Evolutionary conservation across 257 asterid species (phyloP).

Genomic region (Solanum tarijense): DNA sequence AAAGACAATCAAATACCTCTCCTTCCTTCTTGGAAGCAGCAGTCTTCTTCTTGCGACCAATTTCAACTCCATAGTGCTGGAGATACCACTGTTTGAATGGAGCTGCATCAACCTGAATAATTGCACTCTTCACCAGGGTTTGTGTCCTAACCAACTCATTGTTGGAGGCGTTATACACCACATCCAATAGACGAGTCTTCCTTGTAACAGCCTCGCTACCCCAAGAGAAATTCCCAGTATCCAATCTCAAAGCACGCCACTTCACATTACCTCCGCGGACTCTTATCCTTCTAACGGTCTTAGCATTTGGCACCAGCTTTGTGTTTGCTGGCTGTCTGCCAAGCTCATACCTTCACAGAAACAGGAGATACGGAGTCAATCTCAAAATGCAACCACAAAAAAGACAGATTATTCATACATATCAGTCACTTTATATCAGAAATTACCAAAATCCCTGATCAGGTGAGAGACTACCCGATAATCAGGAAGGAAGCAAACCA

Average conservation of each 20-base stretch:
- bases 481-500: not conserved
- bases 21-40: slow-evolving; percentile 28
- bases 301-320: slow-evolving; percentile 21
- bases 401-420: not conserved
- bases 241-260: slow-evolving; percentile 50
- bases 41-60: slow-evolving; percentile 32
- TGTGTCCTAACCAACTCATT: slow-evolving; percentile 38
- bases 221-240: slow-evolving; percentile 47
- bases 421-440: not conserved
- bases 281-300: slow-evolving; percentile 25
- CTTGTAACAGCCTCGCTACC: slow-evolving; percentile 39
- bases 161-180: slow-evolving; percentile 36
- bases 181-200: slow-evolving; percentile 28
- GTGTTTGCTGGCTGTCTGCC: slow-evolving; percentile 39
- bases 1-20: slow-evolving; percentile 10
- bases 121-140: slow-evolving; percentile 34
- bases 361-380: not conserved
- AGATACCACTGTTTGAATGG: slow-evolving; percentile 46
- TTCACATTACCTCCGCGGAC: slow-evolving; percentile 43
- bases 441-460: not conserved
- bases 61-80: slow-evolving; percentile 33
- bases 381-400: not conserved
- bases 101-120: slow-evolving; percentile 40
- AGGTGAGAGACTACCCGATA: not conserved
- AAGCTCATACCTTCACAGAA: slow-evolving; percentile 25